Base-by-base conservation (phyloP, 495 filamentous ascomycete species). In the Bathelium albidoporum region DNA sequence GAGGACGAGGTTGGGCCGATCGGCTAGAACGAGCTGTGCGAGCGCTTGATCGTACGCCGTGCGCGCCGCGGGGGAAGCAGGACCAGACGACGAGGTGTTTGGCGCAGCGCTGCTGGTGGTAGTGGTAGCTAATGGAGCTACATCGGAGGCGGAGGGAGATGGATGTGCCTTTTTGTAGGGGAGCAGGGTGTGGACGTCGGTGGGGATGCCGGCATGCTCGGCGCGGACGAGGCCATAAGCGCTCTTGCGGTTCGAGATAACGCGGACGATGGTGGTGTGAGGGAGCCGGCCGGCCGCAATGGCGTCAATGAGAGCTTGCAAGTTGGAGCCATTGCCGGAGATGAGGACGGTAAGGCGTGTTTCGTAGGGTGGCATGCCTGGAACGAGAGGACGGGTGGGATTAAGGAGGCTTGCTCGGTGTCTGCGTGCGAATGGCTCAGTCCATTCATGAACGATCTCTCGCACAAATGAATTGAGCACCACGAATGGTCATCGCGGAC, bases 231-330 rank as follows among this genome's bases (percentile, higher is more conserved):
- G 85, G 32, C 92, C 92, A 68, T 83, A 89, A 41, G 90, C 93
- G 63, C 84, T 79, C 72, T 87, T 87, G 64, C 87, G 83, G 78
- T 96, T 97, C 53, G 87, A 90, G 32, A 95, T 82, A 9, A 96
- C 88, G 45, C 87, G 86, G 32, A 87, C 73, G 66, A 97, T 89
- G 32, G 75, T 78, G 43, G 84, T 76, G 65, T 81, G 72, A 62
- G 87, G 82, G 61, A 89, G 81, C 9, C 74, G 69, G 24, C 76
- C 10, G 11, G 62, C 74, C 20, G 78, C 73, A 34, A 75, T 73
- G 58, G 87, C 86, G 74, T 95, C 87, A 69, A 96, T 94, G 43
- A 96, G 81, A 34, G 91, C 91, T 78, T 95, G 91, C 28, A 97
- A 84, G 72, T 97, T 97, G 58, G 89, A 83, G 65, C 93, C 93